phyloP scores from a whole-genome alignment of 495 filamentous ascomycete species.

The Parmelia sp. region DNA sequence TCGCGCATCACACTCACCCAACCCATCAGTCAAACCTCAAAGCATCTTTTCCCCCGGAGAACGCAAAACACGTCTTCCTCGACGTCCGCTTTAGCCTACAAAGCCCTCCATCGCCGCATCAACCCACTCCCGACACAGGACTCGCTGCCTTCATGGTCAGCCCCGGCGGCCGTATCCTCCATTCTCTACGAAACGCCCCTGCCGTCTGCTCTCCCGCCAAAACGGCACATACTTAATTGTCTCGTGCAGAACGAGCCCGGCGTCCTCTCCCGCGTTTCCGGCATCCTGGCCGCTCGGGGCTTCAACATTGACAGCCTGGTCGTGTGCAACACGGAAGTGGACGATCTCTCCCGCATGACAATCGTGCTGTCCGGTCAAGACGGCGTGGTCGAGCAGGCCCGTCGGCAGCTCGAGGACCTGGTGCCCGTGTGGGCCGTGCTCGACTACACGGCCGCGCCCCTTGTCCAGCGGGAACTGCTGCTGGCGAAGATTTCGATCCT shows the following conservation, averaged over 20 bases:
- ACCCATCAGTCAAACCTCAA: conserved; percentile 12
- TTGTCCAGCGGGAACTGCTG: conserved; percentile 94
- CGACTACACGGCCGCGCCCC: conserved; percentile 84
- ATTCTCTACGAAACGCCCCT: conserved; percentile 98
- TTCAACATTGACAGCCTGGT: conserved; percentile 99
- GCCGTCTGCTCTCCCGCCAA: conserved; percentile 74
- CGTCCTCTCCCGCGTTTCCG: conserved; percentile 91
- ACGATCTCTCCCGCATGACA: conserved; percentile 94
- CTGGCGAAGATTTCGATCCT: conserved; percentile 95
- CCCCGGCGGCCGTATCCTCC: conserved; percentile 89
- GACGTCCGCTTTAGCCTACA: conserved; percentile 93
- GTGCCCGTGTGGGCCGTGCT: conserved; percentile 98
- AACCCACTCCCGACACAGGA: conserved; percentile 73
- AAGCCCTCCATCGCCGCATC: conserved; percentile 85
- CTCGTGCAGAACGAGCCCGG: conserved; percentile 98
- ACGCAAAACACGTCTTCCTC: conserved; percentile 51
- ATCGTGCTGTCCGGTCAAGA: conserved; percentile 95
- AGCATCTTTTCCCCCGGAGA: conserved; percentile 14
- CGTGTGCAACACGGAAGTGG: conserved; percentile 97
- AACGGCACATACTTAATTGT: conserved; percentile 94
- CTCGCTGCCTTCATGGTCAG: conserved; percentile 76
- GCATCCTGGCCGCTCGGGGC: conserved; percentile 89
- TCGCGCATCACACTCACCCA: conserved; percentile 17
- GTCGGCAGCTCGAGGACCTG: conserved; percentile 89
- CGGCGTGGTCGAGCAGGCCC: conserved; percentile 94